Evolutionary conservation across 225 moss, liverwort and hornwort genomes (phyloP).

Genomic region (Rhytidiadelphus loreus): DNA sequence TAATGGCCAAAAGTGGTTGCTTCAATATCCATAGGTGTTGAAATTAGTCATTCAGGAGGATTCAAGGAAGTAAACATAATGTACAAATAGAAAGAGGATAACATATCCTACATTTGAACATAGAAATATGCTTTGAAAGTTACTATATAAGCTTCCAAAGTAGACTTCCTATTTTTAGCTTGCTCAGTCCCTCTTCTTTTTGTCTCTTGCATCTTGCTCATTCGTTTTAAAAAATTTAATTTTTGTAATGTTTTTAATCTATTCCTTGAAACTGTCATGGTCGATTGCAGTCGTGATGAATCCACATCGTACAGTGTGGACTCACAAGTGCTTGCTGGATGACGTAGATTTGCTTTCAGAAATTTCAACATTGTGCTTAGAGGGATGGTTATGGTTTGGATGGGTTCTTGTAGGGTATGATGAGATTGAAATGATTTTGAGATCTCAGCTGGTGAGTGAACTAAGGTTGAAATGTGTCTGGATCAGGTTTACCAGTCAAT

Average conservation of each 20-base stretch:
- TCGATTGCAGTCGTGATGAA: background rate
- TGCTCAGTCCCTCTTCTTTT: background rate
- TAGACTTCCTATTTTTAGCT: background rate
- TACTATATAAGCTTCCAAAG: background rate
- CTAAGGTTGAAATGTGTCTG: background rate
- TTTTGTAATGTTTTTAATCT: background rate
- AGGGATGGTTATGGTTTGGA: background rate
- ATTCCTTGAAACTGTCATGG: background rate
- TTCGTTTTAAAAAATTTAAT: background rate
- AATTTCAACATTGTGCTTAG: background rate
- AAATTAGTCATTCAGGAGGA: background rate
- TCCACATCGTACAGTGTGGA: background rate
- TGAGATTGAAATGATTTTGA: background rate
- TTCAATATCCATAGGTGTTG: background rate
- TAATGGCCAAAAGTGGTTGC: background rate
- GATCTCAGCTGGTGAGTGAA: background rate
- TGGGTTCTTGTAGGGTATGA: background rate
- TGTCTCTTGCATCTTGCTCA: background rate
- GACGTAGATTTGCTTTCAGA: background rate
- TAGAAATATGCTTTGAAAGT: background rate
- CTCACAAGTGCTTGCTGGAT: background rate
- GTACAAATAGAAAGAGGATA: background rate
- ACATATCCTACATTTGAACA: background rate
- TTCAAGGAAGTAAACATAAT: background rate
- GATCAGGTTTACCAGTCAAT: slow-evolving; percentile 65